Percentiles rank a stretch among this genome's conserved stretches.
phyloP scores from a whole-genome alignment of 768 basidiomycete species.

The Pulveroboletus sp. region DNA sequence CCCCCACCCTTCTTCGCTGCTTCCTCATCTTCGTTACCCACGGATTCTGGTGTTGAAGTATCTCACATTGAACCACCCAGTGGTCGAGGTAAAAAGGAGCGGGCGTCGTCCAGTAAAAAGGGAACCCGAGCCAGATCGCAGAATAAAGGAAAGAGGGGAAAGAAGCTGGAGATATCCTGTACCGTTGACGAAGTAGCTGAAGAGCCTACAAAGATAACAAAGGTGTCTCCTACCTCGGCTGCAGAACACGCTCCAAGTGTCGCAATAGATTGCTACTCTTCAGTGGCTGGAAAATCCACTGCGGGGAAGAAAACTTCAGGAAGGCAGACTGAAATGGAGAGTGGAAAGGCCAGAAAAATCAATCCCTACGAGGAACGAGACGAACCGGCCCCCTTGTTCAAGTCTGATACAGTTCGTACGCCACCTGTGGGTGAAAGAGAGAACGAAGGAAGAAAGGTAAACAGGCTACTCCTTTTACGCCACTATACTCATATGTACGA shows the following conservation, averaged over 20 bases:
- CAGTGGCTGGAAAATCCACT: not conserved
- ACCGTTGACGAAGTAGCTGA: constrained; percentile 10
- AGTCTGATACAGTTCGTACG: not conserved
- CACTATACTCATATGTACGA: not conserved
- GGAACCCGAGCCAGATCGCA: constrained; percentile 19
- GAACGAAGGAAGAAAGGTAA: constrained; percentile 16
- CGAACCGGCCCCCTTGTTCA: constrained; percentile 1
- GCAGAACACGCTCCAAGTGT: constrained; percentile 1
- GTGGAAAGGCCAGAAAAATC: constrained; percentile 27
- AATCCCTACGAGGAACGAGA: constrained; percentile 27
- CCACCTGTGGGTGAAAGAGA: constrained; percentile 3
- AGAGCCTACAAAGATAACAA: not conserved
- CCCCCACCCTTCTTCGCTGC: constrained; percentile 46
- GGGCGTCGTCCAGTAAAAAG: constrained; percentile 13
- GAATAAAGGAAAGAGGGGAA: constrained; percentile 25
- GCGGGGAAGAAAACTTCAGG: constrained; percentile 19
- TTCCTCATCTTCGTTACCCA: constrained; percentile 36
- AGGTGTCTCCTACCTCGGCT: not conserved
- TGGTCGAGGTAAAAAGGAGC: constrained; percentile 12
- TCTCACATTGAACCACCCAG: constrained; percentile 3
- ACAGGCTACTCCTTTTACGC: not conserved
- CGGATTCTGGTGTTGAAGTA: constrained; percentile 28
- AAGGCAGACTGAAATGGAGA: constrained; percentile 15
- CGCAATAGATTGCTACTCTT: not conserved
- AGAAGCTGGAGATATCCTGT: constrained; percentile 17